Evolutionary conservation across 148 eudicot genomes (phyloP).

Genomic region (Chenopodium album): DNA sequence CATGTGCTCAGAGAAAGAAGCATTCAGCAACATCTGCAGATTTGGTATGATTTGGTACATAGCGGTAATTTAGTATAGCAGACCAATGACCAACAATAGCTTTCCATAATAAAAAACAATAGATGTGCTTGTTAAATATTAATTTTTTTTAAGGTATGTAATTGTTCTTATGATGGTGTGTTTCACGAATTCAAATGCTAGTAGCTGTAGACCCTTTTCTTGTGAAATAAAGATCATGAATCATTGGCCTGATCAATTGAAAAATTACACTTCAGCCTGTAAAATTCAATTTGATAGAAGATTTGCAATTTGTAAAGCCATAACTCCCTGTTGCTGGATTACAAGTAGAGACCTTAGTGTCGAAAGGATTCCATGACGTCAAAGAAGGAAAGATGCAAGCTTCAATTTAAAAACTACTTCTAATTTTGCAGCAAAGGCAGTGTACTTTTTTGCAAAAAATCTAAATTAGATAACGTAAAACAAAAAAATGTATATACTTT

Average conservation of each 20-base stretch:
- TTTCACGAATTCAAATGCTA: conserved; percentile 15
- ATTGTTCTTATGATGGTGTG: conserved; percentile 8
- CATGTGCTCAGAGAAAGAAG: conserved; percentile 1
- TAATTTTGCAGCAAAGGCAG: background rate
- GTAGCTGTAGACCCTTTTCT: conserved; percentile 9
- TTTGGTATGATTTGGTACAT: conserved; percentile 28
- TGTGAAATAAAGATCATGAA: conserved; percentile 6
- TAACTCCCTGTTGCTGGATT: background rate
- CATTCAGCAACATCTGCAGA: conserved; percentile 12
- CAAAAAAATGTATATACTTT: background rate
- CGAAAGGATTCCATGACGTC: background rate
- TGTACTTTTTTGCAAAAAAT: background rate
- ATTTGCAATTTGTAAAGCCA: background rate
- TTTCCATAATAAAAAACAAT: background rate
- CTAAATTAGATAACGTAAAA: no score
- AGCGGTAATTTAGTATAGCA: conserved; percentile 15
- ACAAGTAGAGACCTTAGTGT: background rate
- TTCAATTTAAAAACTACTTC: background rate
- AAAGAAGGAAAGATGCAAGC: background rate
- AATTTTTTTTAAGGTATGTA: background rate
- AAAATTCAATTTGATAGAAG: background rate
- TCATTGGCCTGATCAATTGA: conserved; percentile 6
- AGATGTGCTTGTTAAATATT: conserved; percentile 16
- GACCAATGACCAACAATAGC: conserved; percentile 12
- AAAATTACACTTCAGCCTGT: background rate